A percentile compares a stretch with the other conserved stretches of the same genome.
Conservation (phyloP, 2,329 filamentous ascomycete genomes). For the Aureobasidium sp. region DNA sequence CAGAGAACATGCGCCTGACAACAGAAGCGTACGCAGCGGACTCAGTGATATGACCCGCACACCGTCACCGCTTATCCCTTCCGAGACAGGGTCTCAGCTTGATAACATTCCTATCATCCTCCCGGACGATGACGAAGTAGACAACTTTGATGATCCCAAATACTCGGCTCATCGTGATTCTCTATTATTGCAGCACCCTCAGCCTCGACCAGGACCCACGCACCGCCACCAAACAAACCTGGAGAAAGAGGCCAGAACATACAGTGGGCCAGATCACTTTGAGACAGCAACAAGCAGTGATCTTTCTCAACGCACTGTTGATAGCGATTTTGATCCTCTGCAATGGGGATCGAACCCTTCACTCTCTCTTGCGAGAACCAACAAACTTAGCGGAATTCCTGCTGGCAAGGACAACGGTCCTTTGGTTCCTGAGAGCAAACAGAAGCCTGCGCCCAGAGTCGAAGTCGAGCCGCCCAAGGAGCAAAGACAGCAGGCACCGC, state of each 20-base stretch:
- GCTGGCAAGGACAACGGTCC: slow-evolving; percentile 50
- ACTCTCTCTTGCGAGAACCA: slow-evolving; percentile 22
- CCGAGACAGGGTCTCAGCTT: slow-evolving; percentile 32
- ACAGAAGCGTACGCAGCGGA: slow-evolving; percentile 25
- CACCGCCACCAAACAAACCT: slow-evolving; percentile 65
- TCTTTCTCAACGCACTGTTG: slow-evolving; percentile 25
- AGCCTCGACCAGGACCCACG: slow-evolving; percentile 64
- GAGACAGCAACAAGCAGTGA: slow-evolving; percentile 24
- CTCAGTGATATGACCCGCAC: slow-evolving; percentile 28
- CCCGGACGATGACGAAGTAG: neutral
- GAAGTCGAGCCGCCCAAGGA: slow-evolving; percentile 5
- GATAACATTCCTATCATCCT: slow-evolving; percentile 7
- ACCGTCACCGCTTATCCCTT: slow-evolving; percentile 46
- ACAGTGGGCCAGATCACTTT: slow-evolving; percentile 34
- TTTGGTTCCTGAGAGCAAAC: slow-evolving; percentile 40
- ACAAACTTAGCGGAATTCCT: slow-evolving; percentile 30
- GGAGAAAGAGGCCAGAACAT: slow-evolving; percentile 64
- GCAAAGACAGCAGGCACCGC: neutral
- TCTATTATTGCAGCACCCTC: slow-evolving; percentile 69
- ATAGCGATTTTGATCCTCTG: slow-evolving; percentile 33
- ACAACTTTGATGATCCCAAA: slow-evolving; percentile 43
- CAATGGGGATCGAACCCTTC: slow-evolving; percentile 40
- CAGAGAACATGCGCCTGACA: slow-evolving; percentile 16
- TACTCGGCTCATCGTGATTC: slow-evolving; percentile 77
- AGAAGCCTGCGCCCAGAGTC: slow-evolving; percentile 15